Conservation (phyloP, 768 basidiomycete species). For the Coprinopsis sp. region DNA sequence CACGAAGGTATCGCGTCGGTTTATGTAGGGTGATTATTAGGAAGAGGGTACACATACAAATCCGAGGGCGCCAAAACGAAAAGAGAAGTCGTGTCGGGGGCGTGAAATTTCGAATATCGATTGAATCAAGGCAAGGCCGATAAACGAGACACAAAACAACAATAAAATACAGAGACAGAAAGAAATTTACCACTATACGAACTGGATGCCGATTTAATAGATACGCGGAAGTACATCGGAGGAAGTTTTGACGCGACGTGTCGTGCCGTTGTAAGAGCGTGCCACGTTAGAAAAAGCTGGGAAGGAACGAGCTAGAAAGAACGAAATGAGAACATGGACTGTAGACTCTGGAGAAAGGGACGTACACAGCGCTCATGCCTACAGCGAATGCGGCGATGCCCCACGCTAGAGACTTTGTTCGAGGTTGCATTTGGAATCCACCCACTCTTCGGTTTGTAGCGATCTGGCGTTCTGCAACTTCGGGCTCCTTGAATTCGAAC, state of each 20-base stretch:
- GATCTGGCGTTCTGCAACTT: constrained; percentile 47
- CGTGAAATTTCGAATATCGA: too few relatives aligned
- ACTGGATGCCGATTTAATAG: constrained; percentile 2
- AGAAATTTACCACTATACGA: constrained; percentile 3
- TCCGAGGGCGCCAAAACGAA: too few relatives aligned
- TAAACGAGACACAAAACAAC: neutral
- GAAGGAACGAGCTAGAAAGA: constrained; percentile 46
- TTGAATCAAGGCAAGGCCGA: neutral
- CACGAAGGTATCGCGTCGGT: too few relatives aligned
- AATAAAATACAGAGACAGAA: constrained; percentile 17
- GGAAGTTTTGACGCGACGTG: constrained; percentile 1
- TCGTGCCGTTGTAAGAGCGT: neutral
- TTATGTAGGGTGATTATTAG: too few relatives aligned
- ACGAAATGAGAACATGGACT: constrained; percentile 7
- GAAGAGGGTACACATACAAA: too few relatives aligned
- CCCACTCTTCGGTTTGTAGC: constrained; percentile 60
- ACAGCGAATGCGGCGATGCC: constrained; percentile 80
- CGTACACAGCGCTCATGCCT: constrained; percentile 77
- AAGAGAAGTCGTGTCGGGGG: too few relatives aligned
- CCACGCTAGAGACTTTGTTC: constrained; percentile 76
- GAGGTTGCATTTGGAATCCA: constrained; percentile 54
- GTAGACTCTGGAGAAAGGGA: constrained; percentile 16
- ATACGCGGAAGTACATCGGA: constrained; percentile 13
- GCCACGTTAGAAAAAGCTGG: constrained; percentile 56
- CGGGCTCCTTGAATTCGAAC: constrained; percentile 70